Percentiles rank a stretch among this genome's conserved stretches.
phyloP scores from a whole-genome alignment of 805 yeast genomes.

The Kazachstania psychrophila region DNA sequence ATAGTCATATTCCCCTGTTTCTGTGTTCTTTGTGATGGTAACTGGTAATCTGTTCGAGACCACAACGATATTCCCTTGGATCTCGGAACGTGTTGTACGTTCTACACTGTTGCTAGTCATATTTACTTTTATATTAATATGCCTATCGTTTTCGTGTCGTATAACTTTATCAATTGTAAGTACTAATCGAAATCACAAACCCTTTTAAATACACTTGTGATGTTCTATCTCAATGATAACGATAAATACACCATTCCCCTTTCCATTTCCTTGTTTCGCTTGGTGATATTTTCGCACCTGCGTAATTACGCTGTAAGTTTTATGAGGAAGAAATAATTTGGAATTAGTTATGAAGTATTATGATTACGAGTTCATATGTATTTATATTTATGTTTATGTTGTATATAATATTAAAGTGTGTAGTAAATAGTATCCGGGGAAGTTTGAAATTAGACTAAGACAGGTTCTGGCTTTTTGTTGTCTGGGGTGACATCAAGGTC shows the following conservation, averaged over 20 bases:
- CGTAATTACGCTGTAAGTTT: too few species aligned
- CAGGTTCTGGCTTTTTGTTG: constrained; percentile 7
- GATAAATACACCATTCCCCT: too few species aligned
- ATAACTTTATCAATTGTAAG: too few species aligned
- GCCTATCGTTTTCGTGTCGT: too few species aligned
- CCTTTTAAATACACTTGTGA: too few species aligned
- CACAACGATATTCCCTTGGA: constrained; percentile 68
- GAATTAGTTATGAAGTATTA: not conserved
- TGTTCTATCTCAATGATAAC: too few species aligned
- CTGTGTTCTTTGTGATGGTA: constrained; percentile 58
- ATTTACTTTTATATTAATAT: too few species aligned
- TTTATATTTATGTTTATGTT: not conserved
- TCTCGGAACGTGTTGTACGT: not conserved
- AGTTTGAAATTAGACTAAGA: constrained; percentile 13
- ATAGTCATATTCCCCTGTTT: constrained; percentile 61
- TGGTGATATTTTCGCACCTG: too few species aligned
- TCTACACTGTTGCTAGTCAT: not conserved
- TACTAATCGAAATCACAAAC: too few species aligned
- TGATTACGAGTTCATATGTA: not conserved
- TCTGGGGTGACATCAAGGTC: constrained; percentile 17
- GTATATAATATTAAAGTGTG: not conserved
- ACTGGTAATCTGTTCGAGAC: constrained; percentile 94
- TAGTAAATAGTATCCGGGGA: not conserved
- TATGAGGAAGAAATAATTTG: not conserved
- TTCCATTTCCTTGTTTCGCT: too few species aligned